phyloP scores from a whole-genome alignment of 176 grass and related monocot genomes.

The Coix lacrymajobi region DNA sequence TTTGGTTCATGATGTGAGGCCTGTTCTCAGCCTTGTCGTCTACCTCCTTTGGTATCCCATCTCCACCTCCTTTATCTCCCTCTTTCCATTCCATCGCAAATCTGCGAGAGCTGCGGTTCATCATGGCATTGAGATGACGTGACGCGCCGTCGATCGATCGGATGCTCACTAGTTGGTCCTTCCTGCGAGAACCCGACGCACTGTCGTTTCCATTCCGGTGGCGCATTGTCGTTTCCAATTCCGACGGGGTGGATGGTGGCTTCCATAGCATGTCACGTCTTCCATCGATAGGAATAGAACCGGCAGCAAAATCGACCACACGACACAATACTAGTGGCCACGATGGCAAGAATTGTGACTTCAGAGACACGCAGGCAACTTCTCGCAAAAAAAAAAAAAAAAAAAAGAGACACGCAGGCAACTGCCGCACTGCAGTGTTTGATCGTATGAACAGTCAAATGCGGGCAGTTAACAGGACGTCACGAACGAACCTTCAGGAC shows the following conservation, averaged over 20 bases:
- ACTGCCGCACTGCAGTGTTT: background rate
- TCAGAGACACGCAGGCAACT: background rate
- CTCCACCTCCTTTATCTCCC: background rate
- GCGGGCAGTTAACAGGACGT: background rate
- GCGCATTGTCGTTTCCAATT: background rate
- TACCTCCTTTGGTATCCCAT: background rate
- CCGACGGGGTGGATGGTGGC: background rate
- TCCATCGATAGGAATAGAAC: background rate
- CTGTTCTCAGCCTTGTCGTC: background rate
- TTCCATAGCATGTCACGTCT: background rate
- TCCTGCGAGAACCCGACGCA: background rate
- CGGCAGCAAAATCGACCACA: background rate
- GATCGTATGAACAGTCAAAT: background rate
- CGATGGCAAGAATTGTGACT: background rate
- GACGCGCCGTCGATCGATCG: background rate
- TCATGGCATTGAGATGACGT: conserved; percentile 7
- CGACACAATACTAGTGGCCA: background rate
- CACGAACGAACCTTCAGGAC: background rate
- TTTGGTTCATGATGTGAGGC: conserved; percentile 47
- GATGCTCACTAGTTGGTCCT: background rate
- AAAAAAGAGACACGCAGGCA: background rate
- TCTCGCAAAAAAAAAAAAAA: too few species aligned
- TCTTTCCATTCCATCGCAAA: background rate
- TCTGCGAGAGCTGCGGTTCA: background rate
- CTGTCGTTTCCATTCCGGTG: background rate